Evolutionary conservation across 306 rosid genomes (phyloP), one percentile per base, ranked within the genome.

Genomic region (Ziziphus jujuba): DNA sequence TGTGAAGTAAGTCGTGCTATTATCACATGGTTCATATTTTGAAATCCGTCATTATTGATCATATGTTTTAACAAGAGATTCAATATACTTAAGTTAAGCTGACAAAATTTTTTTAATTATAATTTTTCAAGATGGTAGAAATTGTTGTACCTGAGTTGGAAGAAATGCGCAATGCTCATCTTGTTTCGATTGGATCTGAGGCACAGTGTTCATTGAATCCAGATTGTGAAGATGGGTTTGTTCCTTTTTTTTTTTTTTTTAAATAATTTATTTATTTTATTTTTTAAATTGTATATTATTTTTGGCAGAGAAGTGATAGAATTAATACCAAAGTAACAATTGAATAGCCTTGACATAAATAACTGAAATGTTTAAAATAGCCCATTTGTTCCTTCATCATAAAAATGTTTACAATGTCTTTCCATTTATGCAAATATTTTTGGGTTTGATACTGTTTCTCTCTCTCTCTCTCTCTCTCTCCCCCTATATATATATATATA

Each of bases 181-280:
- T 87, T 64, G 90, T 92, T 81, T 77, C 98, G 48, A 86, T 92
- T 75, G 98, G 97, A 53, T 84, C 98, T 25, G 98, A 90, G 83
- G 68, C 76, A 78, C 16, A 71, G 20, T 38, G 75, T 71, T 80
- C 90, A 19, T 12, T 92, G 33, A 92, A 67, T 82, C 85, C 98
- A 33, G 79, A 86, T 78, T 63, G 43, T 58, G 91, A 79, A 23
- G 98, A 90, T 7, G 98, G 98, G 98, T 92, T 84, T 49, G 85
- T 76, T 74, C 60, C 59, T 67, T 51, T 70, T 5, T 19, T 7
- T n/a, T 25, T 47, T 59, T 4, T 49, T 13, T 19, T 16, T 23
- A 28, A n/a, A n/a, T n/a, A n/a, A n/a, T n/a, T n/a, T n/a, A n/a
- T n/a, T 28, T 56, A 4, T 17, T 25, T 16, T 23, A n/a, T n/a